These are phyloP conservation scores for Coriolopsis trogii DNA, from an alignment of 1,284 basidiomycete genomes.

Conservation along the genomic window DNA sequence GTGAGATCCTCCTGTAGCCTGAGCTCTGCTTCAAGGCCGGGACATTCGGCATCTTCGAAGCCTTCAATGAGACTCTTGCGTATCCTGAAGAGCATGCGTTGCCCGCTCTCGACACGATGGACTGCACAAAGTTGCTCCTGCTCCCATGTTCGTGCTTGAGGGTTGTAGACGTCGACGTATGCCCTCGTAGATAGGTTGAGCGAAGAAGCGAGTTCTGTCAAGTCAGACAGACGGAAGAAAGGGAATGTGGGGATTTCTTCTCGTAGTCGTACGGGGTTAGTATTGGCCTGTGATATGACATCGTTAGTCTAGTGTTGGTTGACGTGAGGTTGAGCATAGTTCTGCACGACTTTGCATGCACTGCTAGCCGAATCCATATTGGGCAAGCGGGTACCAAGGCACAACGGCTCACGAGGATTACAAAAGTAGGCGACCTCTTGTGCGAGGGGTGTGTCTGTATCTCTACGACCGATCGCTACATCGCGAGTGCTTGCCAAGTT, in stretches of 20 bases:
- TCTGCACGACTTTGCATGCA: too few relatives aligned
- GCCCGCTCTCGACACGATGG: constrained; percentile 44
- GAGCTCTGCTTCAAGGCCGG: constrained; percentile 56
- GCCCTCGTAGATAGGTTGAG: constrained; percentile 51
- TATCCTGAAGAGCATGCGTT: constrained; percentile 59
- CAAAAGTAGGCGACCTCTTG: too few relatives aligned
- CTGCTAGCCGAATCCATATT: too few relatives aligned
- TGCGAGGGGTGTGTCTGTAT: too few relatives aligned
- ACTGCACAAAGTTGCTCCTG: constrained; percentile 49
- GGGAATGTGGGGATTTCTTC: constrained; percentile 65
- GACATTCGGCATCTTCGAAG: constrained; percentile 57
- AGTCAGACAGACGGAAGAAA: constrained; percentile 58
- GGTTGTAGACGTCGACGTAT: constrained; percentile 64
- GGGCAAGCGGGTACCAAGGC: too few relatives aligned
- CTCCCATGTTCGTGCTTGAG: constrained; percentile 58
- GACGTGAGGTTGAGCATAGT: neutral
- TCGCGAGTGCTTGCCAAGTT: too few relatives aligned
- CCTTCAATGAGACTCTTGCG: constrained; percentile 60
- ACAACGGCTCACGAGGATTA: too few relatives aligned
- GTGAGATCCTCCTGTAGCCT: constrained; percentile 38
- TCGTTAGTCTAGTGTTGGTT: neutral
- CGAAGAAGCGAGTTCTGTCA: constrained; percentile 52
- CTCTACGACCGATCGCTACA: too few relatives aligned
- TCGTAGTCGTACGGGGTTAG: constrained; percentile 62
- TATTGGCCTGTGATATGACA: constrained; percentile 44